Conservation (phyloP, 805 yeast genomes). For the Candida methanosorbosa region DNA sequence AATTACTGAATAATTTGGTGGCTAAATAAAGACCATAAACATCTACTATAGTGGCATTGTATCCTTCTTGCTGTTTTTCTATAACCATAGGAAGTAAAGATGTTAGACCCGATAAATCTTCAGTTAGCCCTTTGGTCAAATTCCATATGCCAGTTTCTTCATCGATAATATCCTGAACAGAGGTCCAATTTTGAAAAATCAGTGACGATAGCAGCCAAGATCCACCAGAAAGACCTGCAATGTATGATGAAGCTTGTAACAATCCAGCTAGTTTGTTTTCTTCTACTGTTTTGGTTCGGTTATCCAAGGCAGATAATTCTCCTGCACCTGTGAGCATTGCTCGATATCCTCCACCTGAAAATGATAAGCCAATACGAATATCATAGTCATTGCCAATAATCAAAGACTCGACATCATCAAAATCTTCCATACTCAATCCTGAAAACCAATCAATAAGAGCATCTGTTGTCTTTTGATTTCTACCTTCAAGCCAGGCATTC, state of each 20-base stretch:
- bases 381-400: slow-evolving; percentile 25
- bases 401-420: slow-evolving; percentile 28
- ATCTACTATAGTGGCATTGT: slow-evolving; percentile 53
- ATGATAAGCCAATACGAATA: slow-evolving; percentile 48
- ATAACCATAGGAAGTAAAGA: slow-evolving; percentile 39
- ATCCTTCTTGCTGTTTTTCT: slow-evolving; percentile 49
- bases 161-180: slow-evolving; percentile 46
- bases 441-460: slow-evolving; percentile 36
- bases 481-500: slow-evolving; percentile 38
- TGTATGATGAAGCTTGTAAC: slow-evolving; percentile 60
- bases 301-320: slow-evolving; percentile 67
- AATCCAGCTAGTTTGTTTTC: slow-evolving; percentile 55
- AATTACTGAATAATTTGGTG: slow-evolving; percentile 51
- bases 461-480: slow-evolving; percentile 33
- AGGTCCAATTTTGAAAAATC: slow-evolving; percentile 58
- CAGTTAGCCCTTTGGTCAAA: slow-evolving; percentile 47
- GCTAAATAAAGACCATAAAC: slow-evolving; percentile 66
- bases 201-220: slow-evolving; percentile 67
- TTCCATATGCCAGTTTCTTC: slow-evolving; percentile 50
- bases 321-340: slow-evolving; percentile 85
- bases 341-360: slow-evolving; percentile 82
- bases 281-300: slow-evolving; percentile 39
- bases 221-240: slow-evolving; percentile 75
- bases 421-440: slow-evolving; percentile 34
- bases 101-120: slow-evolving; percentile 38